Evolutionary conservation across 306 rosid genomes (phyloP), one percentile per base, ranked within the genome.

Genomic region (Cicer yamashitae): DNA sequence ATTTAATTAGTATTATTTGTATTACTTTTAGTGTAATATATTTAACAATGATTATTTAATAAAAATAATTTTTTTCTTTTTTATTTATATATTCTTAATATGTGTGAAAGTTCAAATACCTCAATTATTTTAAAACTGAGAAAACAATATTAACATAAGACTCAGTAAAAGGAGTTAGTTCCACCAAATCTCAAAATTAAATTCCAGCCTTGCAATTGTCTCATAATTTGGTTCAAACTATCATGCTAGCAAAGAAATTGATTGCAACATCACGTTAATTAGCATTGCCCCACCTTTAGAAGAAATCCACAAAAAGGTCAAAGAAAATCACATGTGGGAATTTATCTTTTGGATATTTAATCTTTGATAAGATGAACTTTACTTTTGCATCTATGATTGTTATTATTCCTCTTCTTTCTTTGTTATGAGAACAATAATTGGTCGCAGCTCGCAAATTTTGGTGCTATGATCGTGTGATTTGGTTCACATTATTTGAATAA

Each of bases 161-260:
- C 89, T 71, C 8, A 39, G 37, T 53, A 51, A 85, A 80, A 81
- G 80, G 83, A 74, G 89, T 84, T 87, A 82, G 84, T 81, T 84
- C 82, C 84, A 88, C 89, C 90, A 85, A 91, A 88, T 88, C 87
- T 86, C 87, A 57, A 85, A 84, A 82, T 84, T 84, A 78, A 86
- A 59, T 82, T 60, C 17, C 78, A 71, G 79, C 66, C 85, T 61
- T n/a, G 12, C 80, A 65, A 63, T 41, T 75, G 57, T 83, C 71
- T 10, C 18, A 14, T 66, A 44, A 70, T 74, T 77, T 71, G 50
- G 85, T 76, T 59, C 77, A 37, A 37, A 34, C 69, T 44, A 44
- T 53, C 46, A 74, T 70, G 48, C 70, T 47, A 84, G 54, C 34
- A 30, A 30, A 30, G 34, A 30, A 30, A 30, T 30, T 30, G 34